phyloP scores from a whole-genome alignment of 1,284 basidiomycete species.

The Cerrena zonata region DNA sequence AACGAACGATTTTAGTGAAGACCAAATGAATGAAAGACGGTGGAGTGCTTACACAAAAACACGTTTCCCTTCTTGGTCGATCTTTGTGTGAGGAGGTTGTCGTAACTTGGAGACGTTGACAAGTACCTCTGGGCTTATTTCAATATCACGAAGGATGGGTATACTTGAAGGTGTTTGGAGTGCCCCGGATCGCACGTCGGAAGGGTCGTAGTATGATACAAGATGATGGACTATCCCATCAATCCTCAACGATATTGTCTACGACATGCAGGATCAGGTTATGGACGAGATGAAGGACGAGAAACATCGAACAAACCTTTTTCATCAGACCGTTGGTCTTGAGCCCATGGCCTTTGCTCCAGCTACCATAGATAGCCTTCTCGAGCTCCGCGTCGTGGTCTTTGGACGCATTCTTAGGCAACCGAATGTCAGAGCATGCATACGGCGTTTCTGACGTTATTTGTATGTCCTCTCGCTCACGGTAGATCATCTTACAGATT shows the following conservation, averaged over 20 bases:
- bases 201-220: slow-evolving; percentile 22
- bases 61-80: background rate
- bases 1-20: background rate
- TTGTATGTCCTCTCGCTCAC: slow-evolving; percentile 19
- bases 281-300: background rate
- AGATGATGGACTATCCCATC: slow-evolving; percentile 22
- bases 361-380: slow-evolving; percentile 20
- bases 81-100: slow-evolving; percentile 10
- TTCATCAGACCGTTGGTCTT: slow-evolving; percentile 24
- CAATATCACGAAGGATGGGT: slow-evolving; percentile 13
- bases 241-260: slow-evolving; percentile 21
- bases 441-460: slow-evolving; percentile 1
- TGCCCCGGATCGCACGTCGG: slow-evolving; percentile 20
- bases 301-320: slow-evolving; percentile 15
- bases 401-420: background rate
- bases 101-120: slow-evolving; percentile 14
- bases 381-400: slow-evolving; percentile 17
- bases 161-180: slow-evolving; percentile 18
- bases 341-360: slow-evolving; percentile 21
- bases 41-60: background rate
- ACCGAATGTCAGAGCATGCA: slow-evolving; percentile 2
- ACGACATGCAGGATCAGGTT: background rate
- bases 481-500: slow-evolving; percentile 18
- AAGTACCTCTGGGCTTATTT: slow-evolving; percentile 15
- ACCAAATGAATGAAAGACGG: background rate